Evolutionary conservation across 371 early-diverging fungal species (phyloP).

Genomic region (Homolaphlyctis polyrhiza): DNA sequence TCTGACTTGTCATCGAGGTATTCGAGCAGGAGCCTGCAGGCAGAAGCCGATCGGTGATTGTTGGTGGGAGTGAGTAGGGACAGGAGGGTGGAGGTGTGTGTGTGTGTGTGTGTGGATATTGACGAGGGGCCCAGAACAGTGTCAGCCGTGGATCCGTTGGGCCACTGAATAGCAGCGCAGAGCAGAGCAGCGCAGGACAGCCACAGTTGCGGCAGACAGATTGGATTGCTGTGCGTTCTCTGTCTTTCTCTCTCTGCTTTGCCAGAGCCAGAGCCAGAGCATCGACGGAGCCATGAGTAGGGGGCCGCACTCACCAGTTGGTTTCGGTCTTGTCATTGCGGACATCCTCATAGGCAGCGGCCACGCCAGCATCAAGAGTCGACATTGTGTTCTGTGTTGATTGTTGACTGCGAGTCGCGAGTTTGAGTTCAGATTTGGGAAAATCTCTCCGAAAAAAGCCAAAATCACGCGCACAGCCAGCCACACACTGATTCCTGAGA

Average conservation of each 20-base stretch:
- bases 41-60: background rate
- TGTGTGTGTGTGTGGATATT: background rate
- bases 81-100: background rate
- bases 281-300: no score
- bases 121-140: background rate
- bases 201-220: no score
- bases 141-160: background rate
- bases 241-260: no score
- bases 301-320: conserved; percentile 51
- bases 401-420: no score
- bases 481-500: no score
- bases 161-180: no score
- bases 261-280: no score
- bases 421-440: background rate
- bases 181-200: no score
- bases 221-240: no score
- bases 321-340: conserved; percentile 60
- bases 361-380: conserved; percentile 47
- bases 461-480: no score
- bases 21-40: conserved; percentile 43
- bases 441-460: background rate
- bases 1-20: conserved; percentile 48
- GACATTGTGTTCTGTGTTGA: no score
- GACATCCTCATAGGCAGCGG: conserved; percentile 64
- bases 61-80: background rate